Conservation (phyloP, 257 asterid species). For the Gardenia jasminoides region DNA sequence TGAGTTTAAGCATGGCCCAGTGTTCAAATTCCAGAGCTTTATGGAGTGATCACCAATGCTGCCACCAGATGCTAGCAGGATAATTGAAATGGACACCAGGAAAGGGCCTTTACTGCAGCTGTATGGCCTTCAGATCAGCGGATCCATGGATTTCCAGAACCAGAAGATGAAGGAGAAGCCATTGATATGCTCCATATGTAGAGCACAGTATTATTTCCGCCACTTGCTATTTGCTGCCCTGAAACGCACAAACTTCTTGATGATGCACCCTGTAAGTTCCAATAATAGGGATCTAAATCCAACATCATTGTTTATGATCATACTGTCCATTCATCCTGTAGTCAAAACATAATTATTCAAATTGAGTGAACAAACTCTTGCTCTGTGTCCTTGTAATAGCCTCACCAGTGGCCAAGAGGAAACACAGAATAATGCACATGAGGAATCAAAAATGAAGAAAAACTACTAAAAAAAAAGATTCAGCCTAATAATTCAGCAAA, state of each 20-base stretch:
- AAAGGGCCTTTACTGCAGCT: conserved; percentile 41
- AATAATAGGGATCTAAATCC: conserved; percentile 5
- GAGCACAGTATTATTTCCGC: conserved; percentile 37
- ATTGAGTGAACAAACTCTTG: conserved; percentile 39
- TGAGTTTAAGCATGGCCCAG: conserved; percentile 38
- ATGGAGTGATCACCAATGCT: conserved; percentile 24
- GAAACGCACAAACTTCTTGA: conserved; percentile 32
- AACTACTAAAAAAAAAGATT: neutral
- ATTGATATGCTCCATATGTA: conserved; percentile 34
- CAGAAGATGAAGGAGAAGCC: conserved; percentile 27
- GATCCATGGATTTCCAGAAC: conserved; percentile 30
- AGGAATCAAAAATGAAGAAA: neutral
- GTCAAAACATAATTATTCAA: conserved; percentile 32
- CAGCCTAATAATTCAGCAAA: neutral
- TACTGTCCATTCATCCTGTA: conserved; percentile 35
- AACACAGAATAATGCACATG: neutral
- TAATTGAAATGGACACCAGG: conserved; percentile 37
- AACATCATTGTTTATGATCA: conserved; percentile 26
- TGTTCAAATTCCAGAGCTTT: conserved; percentile 27
- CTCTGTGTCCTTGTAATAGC: conserved; percentile 35
- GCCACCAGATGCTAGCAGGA: conserved; percentile 34
- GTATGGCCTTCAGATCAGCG: conserved; percentile 32
- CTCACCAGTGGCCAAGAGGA: conserved; percentile 24
- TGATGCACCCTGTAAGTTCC: conserved; percentile 28
- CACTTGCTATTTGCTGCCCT: conserved; percentile 40